Conservation (phyloP, 495 filamentous ascomycete species). For the Podospora tetraspora region DNA sequence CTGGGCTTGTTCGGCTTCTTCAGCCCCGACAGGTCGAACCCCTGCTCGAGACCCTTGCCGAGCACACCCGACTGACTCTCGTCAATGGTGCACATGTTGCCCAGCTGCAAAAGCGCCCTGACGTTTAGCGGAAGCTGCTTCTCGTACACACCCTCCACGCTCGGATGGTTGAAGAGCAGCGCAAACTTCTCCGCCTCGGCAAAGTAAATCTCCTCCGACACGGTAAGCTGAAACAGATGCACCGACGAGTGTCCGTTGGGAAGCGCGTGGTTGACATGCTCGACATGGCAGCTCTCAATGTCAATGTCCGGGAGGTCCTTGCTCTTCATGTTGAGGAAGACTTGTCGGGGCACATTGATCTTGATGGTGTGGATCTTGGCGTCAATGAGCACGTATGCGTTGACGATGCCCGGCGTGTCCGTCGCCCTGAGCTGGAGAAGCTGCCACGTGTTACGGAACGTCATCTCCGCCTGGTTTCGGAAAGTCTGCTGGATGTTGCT, state of each 20-base stretch:
- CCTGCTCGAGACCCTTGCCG: constrained; percentile 85
- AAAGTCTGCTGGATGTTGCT: constrained; percentile 83
- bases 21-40: constrained; percentile 81
- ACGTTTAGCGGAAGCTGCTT: constrained; percentile 80
- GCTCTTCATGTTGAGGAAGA: constrained; percentile 87
- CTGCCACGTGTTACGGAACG: constrained; percentile 92
- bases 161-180: constrained; percentile 80
- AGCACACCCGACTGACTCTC: constrained; percentile 84
- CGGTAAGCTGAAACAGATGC: constrained; percentile 86
- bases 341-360: constrained; percentile 78
- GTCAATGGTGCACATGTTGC: constrained; percentile 93
- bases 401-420: constrained; percentile 75
- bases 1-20: constrained; percentile 58
- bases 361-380: constrained; percentile 82
- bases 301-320: constrained; percentile 83
- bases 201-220: constrained; percentile 84
- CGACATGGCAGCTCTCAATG: constrained; percentile 78
- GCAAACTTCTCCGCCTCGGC: constrained; percentile 76
- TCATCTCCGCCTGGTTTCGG: constrained; percentile 80
- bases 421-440: constrained; percentile 80
- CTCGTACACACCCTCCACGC: constrained; percentile 95
- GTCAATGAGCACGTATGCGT: constrained; percentile 88
- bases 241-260: constrained; percentile 93
- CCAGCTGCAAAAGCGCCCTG: constrained; percentile 80
- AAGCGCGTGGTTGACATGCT: constrained; percentile 86